A percentile compares a stretch with the other conserved stretches of the same genome.
Conservation (phyloP, 2,329 filamentous ascomycete species). For the Penicillium sp. region DNA sequence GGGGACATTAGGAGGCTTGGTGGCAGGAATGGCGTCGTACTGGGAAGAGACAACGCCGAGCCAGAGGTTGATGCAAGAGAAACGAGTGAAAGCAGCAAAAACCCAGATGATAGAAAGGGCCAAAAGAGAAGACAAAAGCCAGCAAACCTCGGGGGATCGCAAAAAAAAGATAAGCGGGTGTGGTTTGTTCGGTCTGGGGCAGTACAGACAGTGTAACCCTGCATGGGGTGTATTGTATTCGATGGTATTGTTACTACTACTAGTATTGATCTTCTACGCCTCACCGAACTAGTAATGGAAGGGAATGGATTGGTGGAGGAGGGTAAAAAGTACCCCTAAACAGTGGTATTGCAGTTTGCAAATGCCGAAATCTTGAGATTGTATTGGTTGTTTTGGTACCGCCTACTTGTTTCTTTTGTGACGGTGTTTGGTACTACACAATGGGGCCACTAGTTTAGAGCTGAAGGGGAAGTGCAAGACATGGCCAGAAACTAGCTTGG, state of each 20-base stretch:
- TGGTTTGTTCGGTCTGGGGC: conserved; percentile 5
- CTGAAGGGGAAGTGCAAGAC: conserved; percentile 2
- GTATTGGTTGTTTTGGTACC: not conserved
- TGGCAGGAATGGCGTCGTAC: not conserved
- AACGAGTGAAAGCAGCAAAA: conserved; percentile 10
- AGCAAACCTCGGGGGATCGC: conserved; percentile 8
- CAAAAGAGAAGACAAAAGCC: conserved; percentile 10
- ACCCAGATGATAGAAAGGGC: not conserved
- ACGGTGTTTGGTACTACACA: not conserved
- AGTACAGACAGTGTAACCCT: not conserved
- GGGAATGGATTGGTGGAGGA: not conserved
- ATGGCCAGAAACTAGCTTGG: not conserved
- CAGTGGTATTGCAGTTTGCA: not conserved
- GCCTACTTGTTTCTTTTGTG: too few species aligned
- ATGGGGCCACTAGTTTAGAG: conserved; percentile 6
- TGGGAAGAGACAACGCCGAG: not conserved
- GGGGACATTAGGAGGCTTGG: not conserved
- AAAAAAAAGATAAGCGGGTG: conserved; percentile 15
- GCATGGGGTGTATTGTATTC: not conserved
- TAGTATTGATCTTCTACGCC: not conserved
- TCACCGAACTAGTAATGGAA: not conserved
- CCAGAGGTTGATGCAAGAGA: conserved; percentile 5
- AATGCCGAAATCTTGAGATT: not conserved
- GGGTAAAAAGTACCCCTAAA: not conserved
- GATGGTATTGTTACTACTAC: not conserved